Base-by-base conservation (phyloP, 1,284 basidiomycete genomes). In the Cryptococcus amylolentus region DNA sequence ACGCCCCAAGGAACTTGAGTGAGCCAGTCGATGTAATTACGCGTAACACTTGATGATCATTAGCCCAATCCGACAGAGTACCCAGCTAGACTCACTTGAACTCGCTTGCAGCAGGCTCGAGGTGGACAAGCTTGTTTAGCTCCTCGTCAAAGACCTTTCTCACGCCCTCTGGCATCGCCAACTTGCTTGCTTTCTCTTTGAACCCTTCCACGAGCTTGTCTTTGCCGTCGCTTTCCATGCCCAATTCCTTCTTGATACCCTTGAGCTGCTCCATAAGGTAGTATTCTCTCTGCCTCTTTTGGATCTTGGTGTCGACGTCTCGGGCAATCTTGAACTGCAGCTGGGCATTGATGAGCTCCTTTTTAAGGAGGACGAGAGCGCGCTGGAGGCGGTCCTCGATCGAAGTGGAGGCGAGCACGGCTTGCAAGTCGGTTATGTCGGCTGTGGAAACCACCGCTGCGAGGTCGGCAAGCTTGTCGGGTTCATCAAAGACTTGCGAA, bases 231-330 rank as follows among this genome's bases (percentile, higher is more conserved):
- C 69, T 71, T 37, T 87, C 88, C 85, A 98, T 91, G 5, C 95
- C 95, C 7, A 98, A 83, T 78, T 98, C 96, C 81, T 95, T 96
- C 82, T 98, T 98, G 79, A 99, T 98, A 2, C 91, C 93, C 78
- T 96, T 97, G 61, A 98, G 84, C 79, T 98, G 96, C 77, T 99
- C 96, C 89, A 92, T 94, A 57, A 99, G 81, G 77, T 96, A 98
- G 73, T 96, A 98, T 80, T 98, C 96, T 58, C 94, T 82, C 75
- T 98, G 95, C 14, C 94, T 84, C 78, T 98, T 98, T 49, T 92
- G 92, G 61, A 98, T 97, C 81, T 97, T 97, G 80, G 81, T 85
- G 74, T 98, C 93, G 23, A 98, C 93, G 67, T 98, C 95, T 42
- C 91, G 84, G 13, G 88, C 88, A 58, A 98, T 89, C 80, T 97